phyloP scores from a whole-genome alignment of 2,329 filamentous ascomycete genomes.

The Pyrenophora graminea region DNA sequence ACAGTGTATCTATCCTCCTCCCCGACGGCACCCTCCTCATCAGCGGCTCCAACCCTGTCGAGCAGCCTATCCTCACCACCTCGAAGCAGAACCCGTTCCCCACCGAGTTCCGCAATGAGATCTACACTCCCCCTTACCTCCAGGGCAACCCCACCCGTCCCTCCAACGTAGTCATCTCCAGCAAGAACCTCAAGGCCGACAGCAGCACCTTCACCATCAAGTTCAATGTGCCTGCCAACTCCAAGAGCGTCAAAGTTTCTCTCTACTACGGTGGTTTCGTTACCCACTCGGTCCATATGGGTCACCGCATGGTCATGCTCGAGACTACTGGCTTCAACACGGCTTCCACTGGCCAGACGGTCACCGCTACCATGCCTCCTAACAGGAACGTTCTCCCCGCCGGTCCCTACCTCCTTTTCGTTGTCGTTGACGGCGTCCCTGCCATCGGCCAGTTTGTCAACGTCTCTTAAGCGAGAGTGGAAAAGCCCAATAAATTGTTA shows the following conservation, averaged over 20 bases:
- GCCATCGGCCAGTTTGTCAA: conserved; percentile 58
- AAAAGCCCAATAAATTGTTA: neutral
- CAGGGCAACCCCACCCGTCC: conserved; percentile 58
- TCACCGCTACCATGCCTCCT: conserved; percentile 60
- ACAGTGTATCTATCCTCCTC: conserved; percentile 63
- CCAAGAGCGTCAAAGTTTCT: conserved; percentile 54
- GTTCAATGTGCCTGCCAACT: conserved; percentile 52
- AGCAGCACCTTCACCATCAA: conserved; percentile 52
- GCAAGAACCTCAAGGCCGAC: conserved; percentile 47
- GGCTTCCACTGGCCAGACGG: conserved; percentile 49
- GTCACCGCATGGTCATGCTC: conserved; percentile 61
- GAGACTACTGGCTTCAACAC: conserved; percentile 55
- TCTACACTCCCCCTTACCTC: conserved; percentile 65
- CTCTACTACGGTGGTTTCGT: conserved; percentile 65
- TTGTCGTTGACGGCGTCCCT: conserved; percentile 61
- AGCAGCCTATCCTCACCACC: conserved; percentile 58
- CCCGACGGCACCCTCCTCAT: conserved; percentile 64
- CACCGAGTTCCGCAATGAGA: conserved; percentile 66
- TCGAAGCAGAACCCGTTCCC: conserved; percentile 55
- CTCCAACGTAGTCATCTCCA: conserved; percentile 52
- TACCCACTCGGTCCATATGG: conserved; percentile 66
- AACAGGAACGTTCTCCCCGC: conserved; percentile 61
- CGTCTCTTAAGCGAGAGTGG: conserved; percentile 37
- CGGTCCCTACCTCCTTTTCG: conserved; percentile 64
- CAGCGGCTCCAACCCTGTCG: conserved; percentile 64